These are phyloP conservation scores for Neurospora cerealis DNA, from an alignment of 495 filamentous ascomycete genomes.

Conservation along the genomic window DNA sequence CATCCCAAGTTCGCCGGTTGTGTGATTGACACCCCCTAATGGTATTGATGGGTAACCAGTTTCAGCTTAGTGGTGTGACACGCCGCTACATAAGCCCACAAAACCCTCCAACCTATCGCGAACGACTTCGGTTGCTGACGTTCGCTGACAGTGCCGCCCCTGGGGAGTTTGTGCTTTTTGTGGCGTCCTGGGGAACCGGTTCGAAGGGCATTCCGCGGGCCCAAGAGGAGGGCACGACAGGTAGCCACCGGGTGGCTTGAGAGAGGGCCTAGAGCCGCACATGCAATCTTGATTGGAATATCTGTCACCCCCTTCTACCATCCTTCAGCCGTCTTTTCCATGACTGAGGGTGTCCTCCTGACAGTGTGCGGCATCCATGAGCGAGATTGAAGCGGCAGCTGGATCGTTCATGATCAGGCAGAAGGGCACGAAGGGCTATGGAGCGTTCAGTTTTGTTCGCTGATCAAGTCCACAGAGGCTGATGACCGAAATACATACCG, in stretches of 20 bases:
- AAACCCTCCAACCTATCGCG: not conserved
- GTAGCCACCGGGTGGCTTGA: not conserved
- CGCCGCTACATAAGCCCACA: not conserved
- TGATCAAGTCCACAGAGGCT: not conserved
- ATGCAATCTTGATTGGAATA: not conserved
- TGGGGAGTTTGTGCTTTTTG: not conserved
- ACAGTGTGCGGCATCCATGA: not conserved
- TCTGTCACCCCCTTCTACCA: not conserved
- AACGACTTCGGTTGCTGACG: not conserved
- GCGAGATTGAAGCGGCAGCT: not conserved
- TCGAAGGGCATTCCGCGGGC: not conserved
- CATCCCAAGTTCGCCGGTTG: not conserved
- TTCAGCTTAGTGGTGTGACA: not conserved
- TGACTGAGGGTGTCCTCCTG: not conserved
- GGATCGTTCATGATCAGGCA: not conserved
- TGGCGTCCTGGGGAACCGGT: not conserved
- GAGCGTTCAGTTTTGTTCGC: not conserved
- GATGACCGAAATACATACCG: not conserved
- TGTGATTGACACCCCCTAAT: not conserved
- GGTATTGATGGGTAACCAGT: not conserved
- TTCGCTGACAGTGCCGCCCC: not conserved
- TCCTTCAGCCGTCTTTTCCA: not conserved
- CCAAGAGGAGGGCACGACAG: not conserved
- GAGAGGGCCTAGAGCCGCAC: not conserved
- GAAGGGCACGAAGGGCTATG: not conserved